phyloP scores from a whole-genome alignment of 441 rosid species.

The Euphorbia schlechtendalii region DNA sequence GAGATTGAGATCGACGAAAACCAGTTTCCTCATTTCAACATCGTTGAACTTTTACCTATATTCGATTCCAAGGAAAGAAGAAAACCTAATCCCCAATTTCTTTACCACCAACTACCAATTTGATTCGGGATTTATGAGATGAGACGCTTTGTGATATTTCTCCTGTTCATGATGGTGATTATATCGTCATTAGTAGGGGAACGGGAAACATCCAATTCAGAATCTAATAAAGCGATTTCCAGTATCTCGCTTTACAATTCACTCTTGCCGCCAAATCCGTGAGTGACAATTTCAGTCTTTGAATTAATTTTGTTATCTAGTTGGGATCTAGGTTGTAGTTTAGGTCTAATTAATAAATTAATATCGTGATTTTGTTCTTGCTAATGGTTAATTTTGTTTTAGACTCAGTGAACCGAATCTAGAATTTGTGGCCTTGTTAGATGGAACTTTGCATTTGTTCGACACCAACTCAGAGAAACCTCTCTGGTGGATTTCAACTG shows the following conservation, averaged over 20 bases:
- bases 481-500: slow-evolving; percentile 63
- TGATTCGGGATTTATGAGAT: slow-evolving; percentile 21
- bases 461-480: slow-evolving; percentile 37
- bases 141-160: slow-evolving; percentile 41
- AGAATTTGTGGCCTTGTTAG: slow-evolving; percentile 51
- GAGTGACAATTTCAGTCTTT: slow-evolving; percentile 18
- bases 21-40: not conserved
- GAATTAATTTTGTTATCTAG: not conserved
- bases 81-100: not conserved
- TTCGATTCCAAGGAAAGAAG: too few relatives aligned
- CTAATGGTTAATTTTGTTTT: not conserved
- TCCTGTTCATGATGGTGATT: slow-evolving; percentile 28
- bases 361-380: not conserved
- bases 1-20: not conserved
- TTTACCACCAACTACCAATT: not conserved
- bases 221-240: slow-evolving; percentile 20
- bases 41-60: not conserved
- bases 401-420: slow-evolving; percentile 40
- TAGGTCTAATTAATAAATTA: not conserved
- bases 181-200: slow-evolving; percentile 32
- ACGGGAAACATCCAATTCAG: slow-evolving; percentile 28
- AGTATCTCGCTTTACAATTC: slow-evolving; percentile 29
- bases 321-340: not conserved
- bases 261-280: slow-evolving; percentile 39
- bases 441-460: slow-evolving; percentile 59